Percentiles rank a stretch among this genome's conserved stretches.
phyloP scores from a whole-genome alignment of 1,139 yeast species.

The Lodderomyces parapsilosis region DNA sequence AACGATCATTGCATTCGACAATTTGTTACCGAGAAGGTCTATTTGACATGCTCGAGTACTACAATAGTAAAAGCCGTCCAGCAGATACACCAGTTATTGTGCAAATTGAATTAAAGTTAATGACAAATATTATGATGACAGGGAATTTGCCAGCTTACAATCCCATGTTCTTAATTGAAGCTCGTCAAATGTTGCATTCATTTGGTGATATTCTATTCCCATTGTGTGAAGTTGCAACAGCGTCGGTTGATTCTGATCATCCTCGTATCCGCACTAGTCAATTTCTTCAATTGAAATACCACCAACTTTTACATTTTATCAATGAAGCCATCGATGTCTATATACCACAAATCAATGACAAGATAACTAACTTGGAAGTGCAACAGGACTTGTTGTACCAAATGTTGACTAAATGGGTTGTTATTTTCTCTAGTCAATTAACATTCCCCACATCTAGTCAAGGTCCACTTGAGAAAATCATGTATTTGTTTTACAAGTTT shows the following conservation, averaged over 20 bases:
- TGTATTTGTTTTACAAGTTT: slow-evolving; percentile 35
- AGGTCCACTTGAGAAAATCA: slow-evolving; percentile 32
- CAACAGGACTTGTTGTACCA: slow-evolving; percentile 38
- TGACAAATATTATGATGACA: slow-evolving; percentile 37
- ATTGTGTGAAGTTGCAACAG: slow-evolving; percentile 3
- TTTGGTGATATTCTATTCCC: slow-evolving; percentile 18
- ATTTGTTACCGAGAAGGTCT: slow-evolving; percentile 45
- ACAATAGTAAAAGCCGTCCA: slow-evolving; percentile 24
- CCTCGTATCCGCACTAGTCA: slow-evolving; percentile 8
- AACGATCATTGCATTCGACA: slow-evolving; percentile 39
- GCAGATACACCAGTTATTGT: slow-evolving; percentile 21
- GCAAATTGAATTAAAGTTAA: slow-evolving; percentile 35
- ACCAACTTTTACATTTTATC: slow-evolving; percentile 26
- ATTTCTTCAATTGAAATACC: slow-evolving; percentile 22
- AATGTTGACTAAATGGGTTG: slow-evolving; percentile 40
- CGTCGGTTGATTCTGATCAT: slow-evolving; percentile 1
- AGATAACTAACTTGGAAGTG: slow-evolving; percentile 25
- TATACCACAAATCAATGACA: slow-evolving; percentile 27
- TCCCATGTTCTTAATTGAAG: slow-evolving; percentile 33
- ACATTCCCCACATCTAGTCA: slow-evolving; percentile 21
- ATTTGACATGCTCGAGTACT: slow-evolving; percentile 36
- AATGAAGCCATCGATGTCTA: slow-evolving; percentile 25
- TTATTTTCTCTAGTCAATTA: slow-evolving; percentile 31
- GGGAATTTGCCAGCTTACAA: slow-evolving; percentile 41
- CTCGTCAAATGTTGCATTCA: slow-evolving; percentile 19